Evolutionary conservation across 1,284 basidiomycete genomes (phyloP).

Genomic region (Anthracocystis panici-leucophaei): DNA sequence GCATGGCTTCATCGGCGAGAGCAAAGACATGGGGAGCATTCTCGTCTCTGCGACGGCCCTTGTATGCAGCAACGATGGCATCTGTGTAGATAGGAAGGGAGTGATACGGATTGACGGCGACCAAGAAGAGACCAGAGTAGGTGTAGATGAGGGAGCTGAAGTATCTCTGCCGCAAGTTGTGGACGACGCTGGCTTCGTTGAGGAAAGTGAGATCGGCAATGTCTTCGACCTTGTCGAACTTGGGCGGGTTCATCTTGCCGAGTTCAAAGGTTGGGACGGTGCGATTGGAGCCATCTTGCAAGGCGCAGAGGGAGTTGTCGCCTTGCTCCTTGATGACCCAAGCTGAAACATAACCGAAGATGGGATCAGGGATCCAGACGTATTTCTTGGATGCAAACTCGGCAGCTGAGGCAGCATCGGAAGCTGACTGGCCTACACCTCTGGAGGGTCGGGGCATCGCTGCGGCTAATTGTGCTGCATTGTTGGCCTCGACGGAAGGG

Average conservation of each 20-base stretch:
- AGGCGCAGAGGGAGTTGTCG: constrained; percentile 74
- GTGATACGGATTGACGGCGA: constrained; percentile 98
- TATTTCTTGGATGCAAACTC: constrained; percentile 98
- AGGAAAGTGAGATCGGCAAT: constrained; percentile 98
- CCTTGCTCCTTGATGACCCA: constrained; percentile 88
- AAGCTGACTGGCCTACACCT: constrained; percentile 59
- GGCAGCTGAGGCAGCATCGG: constrained; percentile 74
- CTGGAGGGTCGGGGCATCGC: constrained; percentile 49
- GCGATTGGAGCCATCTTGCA: constrained; percentile 74
- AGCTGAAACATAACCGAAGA: constrained; percentile 87
- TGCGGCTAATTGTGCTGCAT: constrained; percentile 49
- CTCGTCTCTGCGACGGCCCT: constrained; percentile 89
- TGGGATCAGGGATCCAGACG: constrained; percentile 93
- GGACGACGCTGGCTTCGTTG: constrained; percentile 98
- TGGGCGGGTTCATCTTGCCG: constrained; percentile 82
- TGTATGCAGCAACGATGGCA: constrained; percentile 91
- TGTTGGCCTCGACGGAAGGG: constrained; percentile 39
- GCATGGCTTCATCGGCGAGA: constrained; percentile 96
- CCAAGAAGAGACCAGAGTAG: constrained; percentile 94
- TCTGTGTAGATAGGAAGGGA: constrained; percentile 91
- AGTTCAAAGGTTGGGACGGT: constrained; percentile 62
- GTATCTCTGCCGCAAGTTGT: constrained; percentile 92
- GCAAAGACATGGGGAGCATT: constrained; percentile 98
- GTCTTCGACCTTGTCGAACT: constrained; percentile 97
- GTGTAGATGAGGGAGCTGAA: constrained; percentile 84